A percentile compares a stretch with the other conserved stretches of the same genome.
phyloP scores from a whole-genome alignment of 2,329 filamentous ascomycete species.

The Epichloe sylvatica region DNA sequence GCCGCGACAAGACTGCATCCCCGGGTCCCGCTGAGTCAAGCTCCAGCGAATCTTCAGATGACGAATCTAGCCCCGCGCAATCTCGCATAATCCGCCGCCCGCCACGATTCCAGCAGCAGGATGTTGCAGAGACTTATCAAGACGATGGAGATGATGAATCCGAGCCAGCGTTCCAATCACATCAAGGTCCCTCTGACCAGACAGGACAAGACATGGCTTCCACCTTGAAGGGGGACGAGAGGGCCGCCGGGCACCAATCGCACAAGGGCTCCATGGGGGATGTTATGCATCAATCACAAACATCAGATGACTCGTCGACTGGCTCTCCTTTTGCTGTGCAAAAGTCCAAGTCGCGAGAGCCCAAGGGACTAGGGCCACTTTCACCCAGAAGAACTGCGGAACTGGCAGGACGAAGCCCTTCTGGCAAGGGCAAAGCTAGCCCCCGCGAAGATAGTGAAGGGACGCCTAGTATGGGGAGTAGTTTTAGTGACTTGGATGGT shows the following conservation, averaged over 20 bases:
- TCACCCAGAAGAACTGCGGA: slow-evolving; percentile 47
- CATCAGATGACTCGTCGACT: slow-evolving; percentile 49
- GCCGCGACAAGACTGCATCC: slow-evolving; percentile 15
- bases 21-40: slow-evolving; percentile 25
- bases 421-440: slow-evolving; percentile 32
- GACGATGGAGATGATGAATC: slow-evolving; percentile 44
- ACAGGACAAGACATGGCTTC: slow-evolving; percentile 35
- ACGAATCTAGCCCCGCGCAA: slow-evolving; percentile 39
- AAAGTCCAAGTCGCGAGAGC: slow-evolving; percentile 19
- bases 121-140: slow-evolving; percentile 23
- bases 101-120: slow-evolving; percentile 33
- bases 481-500: slow-evolving; percentile 76
- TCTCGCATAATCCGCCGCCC: slow-evolving; percentile 47
- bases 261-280: slow-evolving; percentile 17
- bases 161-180: slow-evolving; percentile 42
- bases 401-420: slow-evolving; percentile 39
- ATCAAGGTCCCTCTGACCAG: slow-evolving; percentile 23
- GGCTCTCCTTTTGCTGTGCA: slow-evolving; percentile 28
- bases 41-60: slow-evolving; percentile 29
- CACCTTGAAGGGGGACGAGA: slow-evolving; percentile 35
- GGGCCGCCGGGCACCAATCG: slow-evolving; percentile 19
- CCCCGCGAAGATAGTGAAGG: slow-evolving; percentile 55
- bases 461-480: slow-evolving; percentile 69
- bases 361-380: slow-evolving; percentile 30
- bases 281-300: slow-evolving; percentile 34